These are phyloP conservation scores for Pyrenophora tritici-repentis DNA, from an alignment of 2,329 filamentous ascomycete genomes.

Conservation along the genomic window DNA sequence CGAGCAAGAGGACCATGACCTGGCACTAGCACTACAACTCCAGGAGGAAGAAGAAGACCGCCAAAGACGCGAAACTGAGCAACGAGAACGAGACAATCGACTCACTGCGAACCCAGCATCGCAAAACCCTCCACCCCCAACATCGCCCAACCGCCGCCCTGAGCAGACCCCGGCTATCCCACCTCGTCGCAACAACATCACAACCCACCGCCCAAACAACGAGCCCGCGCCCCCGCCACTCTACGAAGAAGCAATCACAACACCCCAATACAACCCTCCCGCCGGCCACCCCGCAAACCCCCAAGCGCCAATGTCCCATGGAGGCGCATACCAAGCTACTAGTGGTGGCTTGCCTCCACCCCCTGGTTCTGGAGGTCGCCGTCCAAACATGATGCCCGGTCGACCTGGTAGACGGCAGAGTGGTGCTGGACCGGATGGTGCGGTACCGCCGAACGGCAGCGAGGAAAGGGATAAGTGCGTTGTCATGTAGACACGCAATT, in stretches of 20 bases:
- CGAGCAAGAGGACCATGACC: slow-evolving; percentile 80
- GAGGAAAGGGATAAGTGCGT: slow-evolving; percentile 42
- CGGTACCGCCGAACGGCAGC: slow-evolving; percentile 8
- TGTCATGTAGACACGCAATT: slow-evolving; percentile 34
- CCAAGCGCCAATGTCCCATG: slow-evolving; percentile 32
- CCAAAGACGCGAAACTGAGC: slow-evolving; percentile 64
- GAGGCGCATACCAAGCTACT: slow-evolving; percentile 34
- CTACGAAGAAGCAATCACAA: slow-evolving; percentile 67
- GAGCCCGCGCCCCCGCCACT: slow-evolving; percentile 65
- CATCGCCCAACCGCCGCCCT: slow-evolving; percentile 44
- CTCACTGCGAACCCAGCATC: slow-evolving; percentile 71
- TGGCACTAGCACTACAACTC: slow-evolving; percentile 87
- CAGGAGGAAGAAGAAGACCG: slow-evolving; percentile 92
- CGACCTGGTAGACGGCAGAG: slow-evolving; percentile 34
- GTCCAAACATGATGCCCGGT: slow-evolving; percentile 2
- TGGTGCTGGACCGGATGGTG: slow-evolving; percentile 24
- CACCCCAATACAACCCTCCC: slow-evolving; percentile 61
- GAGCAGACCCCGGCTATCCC: slow-evolving; percentile 54
- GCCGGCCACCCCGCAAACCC: slow-evolving; percentile 52
- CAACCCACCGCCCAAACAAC: slow-evolving; percentile 43
- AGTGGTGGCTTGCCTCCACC: slow-evolving; percentile 14
- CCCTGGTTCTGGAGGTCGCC: slow-evolving; percentile 7
- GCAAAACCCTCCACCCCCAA: slow-evolving; percentile 27
- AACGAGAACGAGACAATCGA: slow-evolving; percentile 68
- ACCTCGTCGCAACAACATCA: slow-evolving; percentile 48